These are phyloP conservation scores for Phylloporus arenicola DNA, from an alignment of 768 basidiomycete species.

Conservation along the genomic window DNA sequence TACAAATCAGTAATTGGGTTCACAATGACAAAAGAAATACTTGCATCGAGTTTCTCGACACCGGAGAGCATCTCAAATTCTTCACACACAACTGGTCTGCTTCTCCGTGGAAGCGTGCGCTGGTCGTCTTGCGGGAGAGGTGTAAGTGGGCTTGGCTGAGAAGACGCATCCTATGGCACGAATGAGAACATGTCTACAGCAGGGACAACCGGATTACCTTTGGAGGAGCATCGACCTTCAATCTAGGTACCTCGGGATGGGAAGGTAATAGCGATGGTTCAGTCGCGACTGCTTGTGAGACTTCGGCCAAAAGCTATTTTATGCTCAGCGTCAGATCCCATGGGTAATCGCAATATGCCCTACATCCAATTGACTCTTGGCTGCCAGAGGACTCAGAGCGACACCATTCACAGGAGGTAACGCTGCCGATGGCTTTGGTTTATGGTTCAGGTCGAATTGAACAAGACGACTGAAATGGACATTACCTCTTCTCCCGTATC, in stretches of 20 bases:
- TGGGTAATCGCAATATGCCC: constrained; percentile 9
- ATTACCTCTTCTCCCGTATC: constrained; percentile 21
- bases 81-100: constrained; percentile 32
- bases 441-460: background rate
- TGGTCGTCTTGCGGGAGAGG: constrained; percentile 12
- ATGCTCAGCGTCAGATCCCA: constrained; percentile 16
- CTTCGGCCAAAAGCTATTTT: constrained; percentile 24
- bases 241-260: constrained; percentile 18
- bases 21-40: constrained; percentile 9
- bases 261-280: constrained; percentile 24
- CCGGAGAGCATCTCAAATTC: constrained; percentile 41
- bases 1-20: constrained; percentile 1
- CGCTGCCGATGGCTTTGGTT: constrained; percentile 4
- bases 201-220: constrained; percentile 11
- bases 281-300: constrained; percentile 28
- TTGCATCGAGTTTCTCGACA: constrained; percentile 50
- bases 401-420: constrained; percentile 1
- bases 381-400: constrained; percentile 11
- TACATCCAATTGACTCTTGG: constrained; percentile 27
- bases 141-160: constrained; percentile 21
- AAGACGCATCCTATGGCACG: constrained; percentile 12
- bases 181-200: background rate
- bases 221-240: constrained; percentile 10
- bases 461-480: constrained; percentile 1
- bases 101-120: background rate